These are phyloP conservation scores for Dimocarpus longan DNA, from an alignment of 345 rosid genomes.

Conservation along the genomic window DNA sequence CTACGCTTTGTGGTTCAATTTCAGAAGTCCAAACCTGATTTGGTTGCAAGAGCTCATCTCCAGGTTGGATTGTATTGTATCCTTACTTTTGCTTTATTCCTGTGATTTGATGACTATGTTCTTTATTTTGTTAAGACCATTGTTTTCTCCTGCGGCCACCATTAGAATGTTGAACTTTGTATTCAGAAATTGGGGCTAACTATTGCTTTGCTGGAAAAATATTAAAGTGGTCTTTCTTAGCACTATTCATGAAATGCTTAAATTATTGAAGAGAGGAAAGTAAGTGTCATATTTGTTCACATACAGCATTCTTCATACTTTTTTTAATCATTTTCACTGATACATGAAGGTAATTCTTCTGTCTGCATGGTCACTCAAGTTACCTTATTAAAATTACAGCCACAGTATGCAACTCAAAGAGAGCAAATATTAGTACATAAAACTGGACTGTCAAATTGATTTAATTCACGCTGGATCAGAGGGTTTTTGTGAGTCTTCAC, in stretches of 20 bases:
- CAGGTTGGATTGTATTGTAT: constrained; percentile 56
- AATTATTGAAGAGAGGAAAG: background rate
- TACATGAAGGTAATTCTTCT: background rate
- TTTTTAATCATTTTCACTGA: background rate
- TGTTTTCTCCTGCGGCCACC: background rate
- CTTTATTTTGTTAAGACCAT: background rate
- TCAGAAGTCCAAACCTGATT: constrained; percentile 88
- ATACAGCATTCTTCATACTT: background rate
- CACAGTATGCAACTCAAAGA: background rate
- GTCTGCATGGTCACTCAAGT: background rate
- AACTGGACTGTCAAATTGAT: background rate
- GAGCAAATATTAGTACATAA: background rate
- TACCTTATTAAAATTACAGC: background rate
- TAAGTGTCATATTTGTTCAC: background rate
- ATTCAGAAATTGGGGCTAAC: background rate
- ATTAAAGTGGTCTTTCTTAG: background rate
- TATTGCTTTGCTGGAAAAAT: background rate
- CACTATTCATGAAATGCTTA: background rate
- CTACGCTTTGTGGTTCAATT: constrained; percentile 78
- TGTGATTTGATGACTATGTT: background rate
- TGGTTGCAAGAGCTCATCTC: constrained; percentile 94
- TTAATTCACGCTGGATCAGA: background rate
- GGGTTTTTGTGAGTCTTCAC: background rate
- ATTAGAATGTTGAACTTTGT: background rate
- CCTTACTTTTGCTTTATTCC: background rate